Conservation (phyloP, 306 rosid genomes). For the Quercus wislizeni region DNA sequence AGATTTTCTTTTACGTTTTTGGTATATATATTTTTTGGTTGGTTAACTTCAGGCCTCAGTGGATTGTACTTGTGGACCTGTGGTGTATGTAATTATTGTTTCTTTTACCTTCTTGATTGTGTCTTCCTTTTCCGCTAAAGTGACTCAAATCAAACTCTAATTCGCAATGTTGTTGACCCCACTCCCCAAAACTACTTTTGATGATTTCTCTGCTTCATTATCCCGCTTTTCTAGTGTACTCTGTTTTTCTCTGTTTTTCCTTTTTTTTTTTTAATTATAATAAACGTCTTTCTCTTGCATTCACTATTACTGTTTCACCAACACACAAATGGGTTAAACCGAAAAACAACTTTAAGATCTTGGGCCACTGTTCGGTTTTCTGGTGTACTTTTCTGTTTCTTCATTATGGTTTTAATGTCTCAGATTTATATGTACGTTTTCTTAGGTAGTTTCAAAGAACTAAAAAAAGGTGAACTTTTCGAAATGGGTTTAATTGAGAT, state of each 20-base stretch:
- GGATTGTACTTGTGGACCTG: background rate
- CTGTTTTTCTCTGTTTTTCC: slow-evolving; percentile 7
- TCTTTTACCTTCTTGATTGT: background rate
- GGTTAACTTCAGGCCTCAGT: background rate
- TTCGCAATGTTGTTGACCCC: slow-evolving; percentile 44
- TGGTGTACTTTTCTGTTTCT: background rate
- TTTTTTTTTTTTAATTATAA: background rate
- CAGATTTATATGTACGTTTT: background rate
- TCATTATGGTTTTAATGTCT: background rate
- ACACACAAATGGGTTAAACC: background rate
- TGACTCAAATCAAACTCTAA: slow-evolving; percentile 12
- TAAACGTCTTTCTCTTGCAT: background rate
- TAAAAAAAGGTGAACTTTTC: slow-evolving; percentile 24
- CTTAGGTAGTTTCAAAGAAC: slow-evolving; percentile 5
- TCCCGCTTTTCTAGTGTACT: slow-evolving; percentile 6
- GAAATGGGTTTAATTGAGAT: slow-evolving; percentile 26
- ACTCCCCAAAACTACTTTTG: background rate
- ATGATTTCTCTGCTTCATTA: background rate
- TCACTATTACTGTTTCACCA: background rate
- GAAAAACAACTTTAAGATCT: background rate
- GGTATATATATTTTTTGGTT: background rate
- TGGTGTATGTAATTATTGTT: background rate
- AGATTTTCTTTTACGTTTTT: background rate
- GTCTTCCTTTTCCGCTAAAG: background rate
- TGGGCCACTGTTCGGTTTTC: background rate